These are phyloP conservation scores for Solanum hybrid DNA, from an alignment of 305 asterid species.

Conservation along the genomic window DNA sequence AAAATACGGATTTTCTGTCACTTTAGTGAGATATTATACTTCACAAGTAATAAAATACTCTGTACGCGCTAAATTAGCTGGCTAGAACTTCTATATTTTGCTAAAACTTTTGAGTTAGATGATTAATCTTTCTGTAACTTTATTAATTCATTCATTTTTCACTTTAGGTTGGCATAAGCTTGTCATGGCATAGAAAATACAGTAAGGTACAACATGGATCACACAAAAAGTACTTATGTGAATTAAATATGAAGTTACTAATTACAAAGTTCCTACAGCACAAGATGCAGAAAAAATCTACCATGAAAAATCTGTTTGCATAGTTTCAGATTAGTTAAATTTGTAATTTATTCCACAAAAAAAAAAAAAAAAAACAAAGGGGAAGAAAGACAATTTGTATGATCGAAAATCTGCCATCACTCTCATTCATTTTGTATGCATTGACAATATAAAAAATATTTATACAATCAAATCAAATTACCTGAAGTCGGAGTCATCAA, in stretches of 20 bases:
- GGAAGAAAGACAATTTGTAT: neutral
- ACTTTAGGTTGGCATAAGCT: neutral
- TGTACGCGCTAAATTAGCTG: neutral
- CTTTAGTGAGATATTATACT: neutral
- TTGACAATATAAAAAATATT: neutral
- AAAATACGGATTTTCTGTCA: neutral
- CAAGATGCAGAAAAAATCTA: neutral
- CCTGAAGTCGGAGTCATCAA: conserved; percentile 89
- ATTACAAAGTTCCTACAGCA: neutral
- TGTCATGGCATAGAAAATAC: neutral
- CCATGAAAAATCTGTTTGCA: neutral
- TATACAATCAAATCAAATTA: conserved; percentile 1
- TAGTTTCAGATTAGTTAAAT: neutral
- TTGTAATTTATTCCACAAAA: neutral
- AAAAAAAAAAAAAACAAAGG: neutral
- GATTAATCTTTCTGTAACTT: neutral
- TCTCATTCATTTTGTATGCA: neutral
- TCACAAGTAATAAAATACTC: neutral
- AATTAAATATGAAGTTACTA: neutral
- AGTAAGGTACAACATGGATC: neutral
- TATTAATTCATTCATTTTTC: neutral
- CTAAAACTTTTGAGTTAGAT: neutral
- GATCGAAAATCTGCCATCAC: neutral
- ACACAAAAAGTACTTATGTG: neutral
- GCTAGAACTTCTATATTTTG: neutral